A percentile compares a stretch with the other conserved stretches of the same genome.
phyloP scores from a whole-genome alignment of 1,139 yeast species.

The Taphrina deformans region DNA sequence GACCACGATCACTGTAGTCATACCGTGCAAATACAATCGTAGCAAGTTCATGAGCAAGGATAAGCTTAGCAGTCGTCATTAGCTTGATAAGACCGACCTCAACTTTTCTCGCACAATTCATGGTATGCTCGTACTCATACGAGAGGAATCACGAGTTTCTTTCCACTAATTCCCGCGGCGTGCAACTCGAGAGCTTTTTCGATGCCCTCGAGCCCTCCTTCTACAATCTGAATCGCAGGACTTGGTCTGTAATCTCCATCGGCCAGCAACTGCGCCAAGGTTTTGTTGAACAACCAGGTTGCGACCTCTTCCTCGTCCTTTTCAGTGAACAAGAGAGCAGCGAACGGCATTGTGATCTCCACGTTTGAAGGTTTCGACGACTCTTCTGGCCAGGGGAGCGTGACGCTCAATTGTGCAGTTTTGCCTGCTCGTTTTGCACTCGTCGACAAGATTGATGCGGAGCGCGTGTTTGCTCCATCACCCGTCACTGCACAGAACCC shows the following conservation, averaged over 20 bases:
- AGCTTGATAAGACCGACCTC: too few species aligned
- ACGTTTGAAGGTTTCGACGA: background rate
- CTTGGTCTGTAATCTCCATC: background rate
- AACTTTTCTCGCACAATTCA: too few species aligned
- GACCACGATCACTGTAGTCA: too few species aligned
- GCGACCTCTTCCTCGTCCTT: constrained; percentile 4
- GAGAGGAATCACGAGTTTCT: constrained; percentile 3
- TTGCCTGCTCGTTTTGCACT: background rate
- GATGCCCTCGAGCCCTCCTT: constrained; percentile 8
- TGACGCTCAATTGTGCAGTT: background rate
- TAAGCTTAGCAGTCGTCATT: too few species aligned
- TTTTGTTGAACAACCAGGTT: background rate
- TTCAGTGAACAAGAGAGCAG: background rate
- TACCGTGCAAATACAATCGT: too few species aligned
- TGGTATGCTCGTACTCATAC: background rate
- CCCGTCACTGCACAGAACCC: background rate
- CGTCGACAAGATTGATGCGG: background rate
- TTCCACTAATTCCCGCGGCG: constrained; percentile 2
- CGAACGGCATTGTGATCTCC: background rate
- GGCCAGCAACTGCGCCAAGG: background rate
- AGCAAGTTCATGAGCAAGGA: too few species aligned
- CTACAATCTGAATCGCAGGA: constrained; percentile 1
- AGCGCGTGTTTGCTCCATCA: constrained; percentile 41
- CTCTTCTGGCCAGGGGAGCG: background rate
- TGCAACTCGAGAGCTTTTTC: constrained; percentile 1